Base-by-base conservation (phyloP, 2,329 filamentous ascomycete genomes). In the Colletotrichum sp. region DNA sequence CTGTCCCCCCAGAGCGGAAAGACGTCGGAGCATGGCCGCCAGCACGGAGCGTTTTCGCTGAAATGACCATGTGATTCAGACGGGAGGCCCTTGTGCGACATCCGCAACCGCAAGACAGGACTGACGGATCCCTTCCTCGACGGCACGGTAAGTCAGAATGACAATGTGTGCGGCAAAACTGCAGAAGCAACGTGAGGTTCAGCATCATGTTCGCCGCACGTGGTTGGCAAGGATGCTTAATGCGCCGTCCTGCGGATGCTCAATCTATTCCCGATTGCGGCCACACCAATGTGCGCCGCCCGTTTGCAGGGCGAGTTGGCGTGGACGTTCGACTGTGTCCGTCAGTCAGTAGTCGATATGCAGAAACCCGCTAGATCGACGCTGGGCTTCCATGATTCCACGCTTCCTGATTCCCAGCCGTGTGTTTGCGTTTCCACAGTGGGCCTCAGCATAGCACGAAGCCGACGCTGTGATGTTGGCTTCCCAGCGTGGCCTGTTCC, bases 171-270 rank as follows among this genome's bases (percentile, higher is more conserved):
- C 64, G 56, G 63, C 63, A 68, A 21, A 69, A 58, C 26, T 34
- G 48, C 56, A 38, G 14, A 63, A 43, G 55, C 36, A 68, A 69
- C 24, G 43, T n/a, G 62, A 72, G 73, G 24, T 64, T 56, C 74
- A 64, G 21, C 52, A 34, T 38, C 21, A 30, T 30, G 56, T 66
- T 32, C 36, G 62, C 32, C 48, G 65, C 71, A 76, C 74, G 74
- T 76, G 74, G 74, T 55, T 55, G 30, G 34, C 71, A 76, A 69
- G 74, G 74, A 76, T 76, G 38, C 28, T 21, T 38, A 21, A 24
- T 30, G 56, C 38, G 56, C 62, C 32, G 34, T 36, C 32, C 56
- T 58, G 32, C 36, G 21, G 21, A 43, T 48, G 67, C 38, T 63
- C 24, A 26, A 48, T 30, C 36, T 38, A 64, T 61, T 62, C 32